Evolutionary conservation across 2,329 filamentous ascomycete genomes (phyloP), one percentile per base, ranked within the genome.

Genomic region (Exophiala phaeomuriformis): DNA sequence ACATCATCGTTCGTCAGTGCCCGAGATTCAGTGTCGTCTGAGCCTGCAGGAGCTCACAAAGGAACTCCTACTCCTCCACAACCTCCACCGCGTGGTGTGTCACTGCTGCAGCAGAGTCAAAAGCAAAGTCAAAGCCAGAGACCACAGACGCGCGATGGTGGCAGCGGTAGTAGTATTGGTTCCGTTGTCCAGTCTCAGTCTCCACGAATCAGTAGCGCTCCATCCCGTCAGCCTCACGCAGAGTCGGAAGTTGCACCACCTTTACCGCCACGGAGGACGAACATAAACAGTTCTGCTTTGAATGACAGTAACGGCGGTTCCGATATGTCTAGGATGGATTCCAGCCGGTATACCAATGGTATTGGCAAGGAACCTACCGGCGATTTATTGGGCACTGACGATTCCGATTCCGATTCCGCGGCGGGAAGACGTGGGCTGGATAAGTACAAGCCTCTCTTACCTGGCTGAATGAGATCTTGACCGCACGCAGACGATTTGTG

Each of bases 381-480:
- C 5, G 39, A 41, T 9, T 9, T 41, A 28, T 40, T 59, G 9
- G 53, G 51, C 48, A 54, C 54, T 33, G 47, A 52, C 6, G 53
- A 59, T 45, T 51, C 49, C 40, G 32, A n/a, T 35, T 5, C 41
- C 6, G 53, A 59, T 45, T 51, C 49, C 40, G 32, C 8, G 29
- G 6, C 41, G 2, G 50, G 45, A 4, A 36, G 40, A 9, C 12
- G 48, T 8, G 51, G 39, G 27, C 44, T 59, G 42, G 57, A 56
- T 48, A 51, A 51, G 41, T 59, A 56, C 42, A 59, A 59, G 42
- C 57, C 57, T 37, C 51, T 59, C 10, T 10, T 59, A 33, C 57
- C 57, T 4, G 52, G 51, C 31, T 58, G 47, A 55, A 28, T 32
- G 9, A 41, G 33, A 5, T 33, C 45, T 27, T 12, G 45, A 32